Evolutionary conservation across 1,139 yeast genomes (phyloP).

Genomic region (Magnusiomyces suaveolens): DNA sequence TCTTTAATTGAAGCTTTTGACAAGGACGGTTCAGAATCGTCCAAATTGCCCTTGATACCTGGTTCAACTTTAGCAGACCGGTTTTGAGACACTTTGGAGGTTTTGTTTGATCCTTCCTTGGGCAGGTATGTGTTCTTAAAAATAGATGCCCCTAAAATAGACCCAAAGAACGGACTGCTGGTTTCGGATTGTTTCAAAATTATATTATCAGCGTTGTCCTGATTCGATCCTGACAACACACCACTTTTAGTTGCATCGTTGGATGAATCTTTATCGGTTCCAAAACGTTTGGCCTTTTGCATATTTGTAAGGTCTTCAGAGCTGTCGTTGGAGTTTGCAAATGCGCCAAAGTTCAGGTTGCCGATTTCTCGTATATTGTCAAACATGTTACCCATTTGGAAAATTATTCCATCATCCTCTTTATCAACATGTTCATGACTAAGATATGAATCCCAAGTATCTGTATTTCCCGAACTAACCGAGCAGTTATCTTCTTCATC

Average conservation of each 20-base stretch:
- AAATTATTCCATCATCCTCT: conserved; percentile 26
- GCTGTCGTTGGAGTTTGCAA: conserved; percentile 3
- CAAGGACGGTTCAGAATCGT: too few relatives aligned
- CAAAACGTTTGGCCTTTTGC: not conserved
- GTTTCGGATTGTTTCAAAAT: too few relatives aligned
- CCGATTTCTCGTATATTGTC: conserved; percentile 23
- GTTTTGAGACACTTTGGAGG: too few relatives aligned
- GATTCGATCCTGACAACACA: too few relatives aligned
- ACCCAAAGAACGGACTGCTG: too few relatives aligned
- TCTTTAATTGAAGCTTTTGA: too few relatives aligned
- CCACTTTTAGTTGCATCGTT: not conserved
- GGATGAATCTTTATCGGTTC: not conserved
- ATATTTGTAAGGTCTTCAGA: not conserved
- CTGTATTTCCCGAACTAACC: not conserved
- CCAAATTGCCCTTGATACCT: too few relatives aligned
- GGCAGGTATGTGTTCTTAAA: too few relatives aligned
- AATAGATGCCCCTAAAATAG: too few relatives aligned
- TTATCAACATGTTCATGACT: conserved; percentile 18
- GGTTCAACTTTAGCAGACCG: too few relatives aligned
- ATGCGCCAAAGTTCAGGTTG: conserved; percentile 14
- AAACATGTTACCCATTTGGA: conserved; percentile 22
- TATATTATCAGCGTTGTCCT: too few relatives aligned
- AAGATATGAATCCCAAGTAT: conserved; percentile 3
- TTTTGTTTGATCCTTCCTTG: too few relatives aligned
- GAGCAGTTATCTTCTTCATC: not conserved